Percentiles rank a stretch among this genome's conserved stretches.
These are phyloP conservation scores for Aspergillus egyptiacus DNA, from an alignment of 495 filamentous ascomycete genomes.

Conservation along the genomic window DNA sequence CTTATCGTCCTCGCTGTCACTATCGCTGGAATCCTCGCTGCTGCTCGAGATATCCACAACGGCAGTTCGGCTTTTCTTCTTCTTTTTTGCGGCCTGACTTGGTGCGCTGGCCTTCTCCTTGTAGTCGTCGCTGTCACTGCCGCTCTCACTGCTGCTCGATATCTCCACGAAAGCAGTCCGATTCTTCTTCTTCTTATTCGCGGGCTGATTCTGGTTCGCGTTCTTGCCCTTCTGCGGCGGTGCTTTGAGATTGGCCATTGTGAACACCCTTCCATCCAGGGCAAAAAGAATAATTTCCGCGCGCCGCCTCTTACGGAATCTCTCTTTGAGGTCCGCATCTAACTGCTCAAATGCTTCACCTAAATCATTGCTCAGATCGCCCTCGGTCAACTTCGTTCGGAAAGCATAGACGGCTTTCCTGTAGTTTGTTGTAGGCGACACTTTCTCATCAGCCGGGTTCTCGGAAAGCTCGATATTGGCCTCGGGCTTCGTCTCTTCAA, in stretches of 20 bases:
- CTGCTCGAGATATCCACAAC: slow-evolving; percentile 43
- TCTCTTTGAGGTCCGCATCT: slow-evolving; percentile 35
- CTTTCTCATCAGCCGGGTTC: background rate
- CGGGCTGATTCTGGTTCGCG: slow-evolving; percentile 24
- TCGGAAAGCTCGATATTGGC: slow-evolving; percentile 38
- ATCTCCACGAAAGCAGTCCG: slow-evolving; percentile 41
- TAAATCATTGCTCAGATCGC: slow-evolving; percentile 25
- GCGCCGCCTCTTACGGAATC: slow-evolving; percentile 39
- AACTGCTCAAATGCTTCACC: slow-evolving; percentile 25
- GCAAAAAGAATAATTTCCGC: slow-evolving; percentile 43
- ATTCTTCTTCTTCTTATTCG: slow-evolving; percentile 55
- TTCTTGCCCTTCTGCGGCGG: slow-evolving; percentile 18
- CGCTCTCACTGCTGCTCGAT: slow-evolving; percentile 43
- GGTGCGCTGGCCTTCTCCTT: slow-evolving; percentile 4
- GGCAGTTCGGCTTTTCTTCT: slow-evolving; percentile 26
- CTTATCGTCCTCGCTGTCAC: slow-evolving; percentile 22
- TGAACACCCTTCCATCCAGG: slow-evolving; percentile 32
- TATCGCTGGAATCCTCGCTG: slow-evolving; percentile 29
- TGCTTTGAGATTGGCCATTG: slow-evolving; percentile 25
- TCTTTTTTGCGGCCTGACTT: background rate
- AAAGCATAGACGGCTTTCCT: slow-evolving; percentile 47
- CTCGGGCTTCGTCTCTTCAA: slow-evolving; percentile 31
- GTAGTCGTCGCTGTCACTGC: slow-evolving; percentile 23
- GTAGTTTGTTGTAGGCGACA: slow-evolving; percentile 41
- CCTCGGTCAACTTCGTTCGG: slow-evolving; percentile 26